These are phyloP conservation scores for Ceratocystis lukuohia DNA, from an alignment of 2,329 filamentous ascomycete species.

Conservation along the genomic window DNA sequence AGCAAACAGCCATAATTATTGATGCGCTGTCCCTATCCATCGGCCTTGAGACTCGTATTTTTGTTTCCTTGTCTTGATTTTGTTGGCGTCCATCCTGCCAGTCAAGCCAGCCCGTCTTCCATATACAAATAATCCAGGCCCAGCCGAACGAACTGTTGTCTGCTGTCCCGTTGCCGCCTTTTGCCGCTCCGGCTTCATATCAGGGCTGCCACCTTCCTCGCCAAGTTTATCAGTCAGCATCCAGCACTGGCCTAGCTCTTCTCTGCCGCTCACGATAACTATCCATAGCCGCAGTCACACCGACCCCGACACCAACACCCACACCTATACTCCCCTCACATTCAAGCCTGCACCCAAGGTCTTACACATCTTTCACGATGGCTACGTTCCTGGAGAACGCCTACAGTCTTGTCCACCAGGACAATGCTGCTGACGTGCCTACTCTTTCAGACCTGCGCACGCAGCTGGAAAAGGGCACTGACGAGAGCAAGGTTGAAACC, in stretches of 20 bases:
- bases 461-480: constrained; percentile 84
- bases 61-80: neutral
- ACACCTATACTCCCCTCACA: too few species aligned
- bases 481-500: constrained; percentile 85
- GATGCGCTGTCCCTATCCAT: neutral
- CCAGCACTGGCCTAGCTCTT: neutral
- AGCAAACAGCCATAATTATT: neutral
- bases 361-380: constrained; percentile 47
- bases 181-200: neutral
- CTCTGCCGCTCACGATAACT: neutral
- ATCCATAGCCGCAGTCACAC: too few species aligned
- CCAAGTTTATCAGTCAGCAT: neutral
- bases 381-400: constrained; percentile 86
- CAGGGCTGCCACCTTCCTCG: neutral
- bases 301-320: too few species aligned
- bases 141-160: neutral
- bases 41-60: neutral
- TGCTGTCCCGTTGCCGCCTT: neutral
- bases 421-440: constrained; percentile 89
- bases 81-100: neutral
- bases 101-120: neutral
- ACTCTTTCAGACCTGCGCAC: constrained; percentile 81
- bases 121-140: neutral
- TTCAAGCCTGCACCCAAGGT: too few species aligned
- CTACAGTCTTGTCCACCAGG: constrained; percentile 94